Base-by-base conservation (phyloP, 495 filamentous ascomycete genomes). In the Amniculicola lignicola region DNA sequence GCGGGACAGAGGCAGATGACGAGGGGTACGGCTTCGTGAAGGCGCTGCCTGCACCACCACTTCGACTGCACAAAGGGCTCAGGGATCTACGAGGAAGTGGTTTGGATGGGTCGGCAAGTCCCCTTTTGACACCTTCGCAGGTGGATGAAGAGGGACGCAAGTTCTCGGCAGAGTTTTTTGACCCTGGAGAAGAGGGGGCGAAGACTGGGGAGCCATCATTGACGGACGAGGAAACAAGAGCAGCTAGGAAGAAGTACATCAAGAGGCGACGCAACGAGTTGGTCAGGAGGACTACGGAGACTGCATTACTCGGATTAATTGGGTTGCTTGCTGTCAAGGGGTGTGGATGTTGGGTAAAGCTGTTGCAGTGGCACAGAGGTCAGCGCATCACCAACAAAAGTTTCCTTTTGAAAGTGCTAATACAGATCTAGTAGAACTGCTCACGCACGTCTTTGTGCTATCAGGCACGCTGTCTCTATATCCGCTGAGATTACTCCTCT, bases 1-100 rank as follows among this genome's bases (percentile, higher is more conserved):
- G 89, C 65, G 90, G 90, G 40, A 94, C 89, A 10, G 90, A 96
- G 64, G 88, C 90, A 14, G 88, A 96, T 64, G 90, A 96, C 74
- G 90, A 95, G 67, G 80, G 77, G 39, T 80, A 76, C 2, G 69
- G 71, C 7, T 81, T 90, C 57, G 75, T 95, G 59, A 88, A 84
- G 65, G 87, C 89, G 3, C 69, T 95, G 25, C 90, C 90, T 1
- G 86, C 89, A 0, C 87, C 90, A 1, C 84, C 80, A 22, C 51
- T 78, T 14, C 77, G 84, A 31, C 78, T 82, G 15, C 81, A 83
- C 51, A 96, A 96, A 64, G 90, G 90, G 2, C 70, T 95, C 41
- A 72, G 77, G 12, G 69, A 68, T 36, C 24, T 44, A n/a, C 64
- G 57, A 35, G 63, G 59, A 41, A 53, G 45, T 24, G 63, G 49